phyloP scores from a whole-genome alignment of 331 rosid species.

The Ulmus americana region DNA sequence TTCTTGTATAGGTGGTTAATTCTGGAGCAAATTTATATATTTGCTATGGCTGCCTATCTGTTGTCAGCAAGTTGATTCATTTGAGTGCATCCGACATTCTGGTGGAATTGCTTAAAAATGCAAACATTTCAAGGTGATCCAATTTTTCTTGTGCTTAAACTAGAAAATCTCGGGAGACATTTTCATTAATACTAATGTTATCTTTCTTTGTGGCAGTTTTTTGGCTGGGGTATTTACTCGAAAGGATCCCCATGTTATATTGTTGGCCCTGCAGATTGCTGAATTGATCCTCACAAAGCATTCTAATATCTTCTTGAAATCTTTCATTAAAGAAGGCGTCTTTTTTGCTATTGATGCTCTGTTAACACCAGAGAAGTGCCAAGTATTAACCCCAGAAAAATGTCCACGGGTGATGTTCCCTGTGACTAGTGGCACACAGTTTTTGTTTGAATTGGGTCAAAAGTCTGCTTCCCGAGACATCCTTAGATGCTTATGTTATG shows the following conservation, averaged over 20 bases:
- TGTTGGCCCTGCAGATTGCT: slow-evolving; percentile 63
- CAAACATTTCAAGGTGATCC: slow-evolving; percentile 78
- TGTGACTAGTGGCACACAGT: slow-evolving; percentile 39
- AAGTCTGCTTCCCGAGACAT: slow-evolving; percentile 53
- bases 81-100: slow-evolving; percentile 74
- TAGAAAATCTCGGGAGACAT: slow-evolving; percentile 19
- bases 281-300: slow-evolving; percentile 75
- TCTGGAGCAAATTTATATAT: slow-evolving; percentile 85
- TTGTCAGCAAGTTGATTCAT: slow-evolving; percentile 62
- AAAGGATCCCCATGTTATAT: slow-evolving; percentile 82
- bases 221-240: slow-evolving; percentile 85
- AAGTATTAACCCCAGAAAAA: slow-evolving; percentile 49
- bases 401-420: slow-evolving; percentile 57
- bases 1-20: slow-evolving; percentile 60
- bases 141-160: slow-evolving; percentile 17
- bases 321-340: slow-evolving; percentile 90
- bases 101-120: slow-evolving; percentile 59
- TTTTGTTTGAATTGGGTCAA: slow-evolving; percentile 46
- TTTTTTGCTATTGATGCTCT: slow-evolving; percentile 78
- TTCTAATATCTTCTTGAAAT: slow-evolving; percentile 54
- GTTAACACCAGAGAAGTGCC: slow-evolving; percentile 53
- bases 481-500: slow-evolving; percentile 66
- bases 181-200: slow-evolving; percentile 22
- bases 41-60: slow-evolving; percentile 76
- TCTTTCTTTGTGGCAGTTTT: slow-evolving; percentile 50